phyloP scores from a whole-genome alignment of 306 rosid species.

The Mimosa pudica region DNA sequence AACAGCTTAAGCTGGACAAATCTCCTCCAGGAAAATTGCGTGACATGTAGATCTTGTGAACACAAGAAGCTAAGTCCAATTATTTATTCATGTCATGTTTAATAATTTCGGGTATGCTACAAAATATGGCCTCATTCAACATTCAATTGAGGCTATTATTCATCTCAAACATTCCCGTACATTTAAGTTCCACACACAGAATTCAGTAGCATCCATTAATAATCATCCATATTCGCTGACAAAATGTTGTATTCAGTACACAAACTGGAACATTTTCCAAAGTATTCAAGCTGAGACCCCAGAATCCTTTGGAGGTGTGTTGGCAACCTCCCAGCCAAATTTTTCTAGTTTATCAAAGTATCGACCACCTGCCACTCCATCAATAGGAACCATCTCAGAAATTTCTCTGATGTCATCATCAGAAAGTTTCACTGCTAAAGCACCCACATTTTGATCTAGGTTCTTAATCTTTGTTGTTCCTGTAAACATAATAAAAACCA shows the following conservation, averaged over 20 bases:
- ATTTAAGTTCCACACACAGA: background rate
- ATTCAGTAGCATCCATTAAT: background rate
- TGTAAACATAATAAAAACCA: background rate
- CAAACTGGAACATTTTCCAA: background rate
- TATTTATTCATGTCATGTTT: background rate
- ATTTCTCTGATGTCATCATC: background rate
- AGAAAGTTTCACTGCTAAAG: constrained; percentile 2
- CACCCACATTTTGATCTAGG: constrained; percentile 1
- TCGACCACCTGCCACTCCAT: constrained; percentile 2
- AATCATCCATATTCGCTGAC: background rate
- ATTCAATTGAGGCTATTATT: background rate
- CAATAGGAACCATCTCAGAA: background rate
- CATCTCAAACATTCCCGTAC: background rate
- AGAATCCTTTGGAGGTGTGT: background rate
- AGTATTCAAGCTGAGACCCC: background rate
- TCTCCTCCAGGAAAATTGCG: too few species aligned
- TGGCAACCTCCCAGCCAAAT: background rate
- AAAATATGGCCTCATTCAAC: background rate
- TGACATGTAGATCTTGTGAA: background rate
- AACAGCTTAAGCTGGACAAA: too few species aligned
- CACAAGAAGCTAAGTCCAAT: background rate
- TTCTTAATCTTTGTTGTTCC: constrained; percentile 10
- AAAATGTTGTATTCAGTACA: background rate
- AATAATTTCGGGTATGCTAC: background rate
- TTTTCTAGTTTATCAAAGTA: background rate